phyloP scores from a whole-genome alignment of 768 basidiomycete species.

The Boletus tylopilopsis region DNA sequence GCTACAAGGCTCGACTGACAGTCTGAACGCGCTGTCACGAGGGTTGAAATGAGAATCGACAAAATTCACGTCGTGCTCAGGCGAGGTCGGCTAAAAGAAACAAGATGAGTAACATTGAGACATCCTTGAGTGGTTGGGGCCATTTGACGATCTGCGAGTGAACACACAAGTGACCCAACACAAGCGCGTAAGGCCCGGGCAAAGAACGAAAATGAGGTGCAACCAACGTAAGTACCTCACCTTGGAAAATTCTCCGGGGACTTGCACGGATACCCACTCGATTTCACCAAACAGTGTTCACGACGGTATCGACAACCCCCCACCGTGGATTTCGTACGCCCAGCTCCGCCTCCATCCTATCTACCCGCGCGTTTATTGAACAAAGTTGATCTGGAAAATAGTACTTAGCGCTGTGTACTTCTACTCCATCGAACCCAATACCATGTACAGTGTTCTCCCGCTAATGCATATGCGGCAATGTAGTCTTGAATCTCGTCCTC shows the following conservation, averaged over 20 bases:
- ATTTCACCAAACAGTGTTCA: not conserved
- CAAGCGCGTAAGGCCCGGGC: slow-evolving; percentile 1
- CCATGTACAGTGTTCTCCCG: slow-evolving; percentile 30
- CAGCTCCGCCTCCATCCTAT: not conserved
- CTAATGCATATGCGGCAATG: slow-evolving; percentile 26
- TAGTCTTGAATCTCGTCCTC: slow-evolving; percentile 33
- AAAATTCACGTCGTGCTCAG: too few relatives aligned
- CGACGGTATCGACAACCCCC: not conserved
- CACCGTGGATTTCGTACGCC: not conserved
- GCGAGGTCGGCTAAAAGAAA: too few relatives aligned
- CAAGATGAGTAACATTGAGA: too few relatives aligned
- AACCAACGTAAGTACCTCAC: not conserved
- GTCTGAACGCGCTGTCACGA: too few relatives aligned
- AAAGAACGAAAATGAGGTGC: not conserved
- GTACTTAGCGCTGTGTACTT: slow-evolving; percentile 41
- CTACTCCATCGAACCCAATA: slow-evolving; percentile 27
- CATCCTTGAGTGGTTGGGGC: too few relatives aligned
- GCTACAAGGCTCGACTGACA: too few relatives aligned
- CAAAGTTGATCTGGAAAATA: slow-evolving; percentile 59
- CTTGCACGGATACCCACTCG: not conserved
- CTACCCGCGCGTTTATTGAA: slow-evolving; percentile 8
- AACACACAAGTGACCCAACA: slow-evolving; percentile 46
- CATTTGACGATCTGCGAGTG: too few relatives aligned
- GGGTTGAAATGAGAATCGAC: too few relatives aligned
- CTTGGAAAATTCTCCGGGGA: not conserved